These are phyloP conservation scores for Borovskyia barvae DNA, from an alignment of 208 protist species.

Conservation along the genomic window DNA sequence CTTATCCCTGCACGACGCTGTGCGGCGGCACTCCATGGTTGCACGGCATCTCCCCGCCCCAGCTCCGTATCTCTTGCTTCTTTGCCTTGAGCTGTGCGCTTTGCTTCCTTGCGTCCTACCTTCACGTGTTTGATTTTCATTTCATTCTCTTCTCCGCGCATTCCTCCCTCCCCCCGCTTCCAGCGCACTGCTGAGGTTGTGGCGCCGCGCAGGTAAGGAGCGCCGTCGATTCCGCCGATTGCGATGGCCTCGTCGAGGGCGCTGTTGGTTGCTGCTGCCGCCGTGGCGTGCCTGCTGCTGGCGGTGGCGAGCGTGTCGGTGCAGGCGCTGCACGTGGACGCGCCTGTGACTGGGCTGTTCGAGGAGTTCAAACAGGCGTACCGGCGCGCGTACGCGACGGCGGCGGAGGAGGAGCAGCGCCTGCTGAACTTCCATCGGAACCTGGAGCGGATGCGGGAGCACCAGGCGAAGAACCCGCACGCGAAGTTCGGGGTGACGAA, in stretches of 20 bases:
- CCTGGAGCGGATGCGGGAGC: conserved; percentile 21
- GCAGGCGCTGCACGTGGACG: conserved; percentile 14
- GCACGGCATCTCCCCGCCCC: too few relatives aligned
- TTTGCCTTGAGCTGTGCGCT: too few relatives aligned
- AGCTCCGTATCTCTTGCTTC: too few relatives aligned
- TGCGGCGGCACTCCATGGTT: too few relatives aligned
- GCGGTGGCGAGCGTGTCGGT: conserved; percentile 4
- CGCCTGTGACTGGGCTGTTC: conserved; percentile 23
- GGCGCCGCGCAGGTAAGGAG: background rate
- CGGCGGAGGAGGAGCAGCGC: conserved; percentile 33
- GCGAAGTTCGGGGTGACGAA: conserved; percentile 52
- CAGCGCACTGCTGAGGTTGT: background rate
- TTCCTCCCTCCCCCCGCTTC: background rate
- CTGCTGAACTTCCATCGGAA: conserved; percentile 42
- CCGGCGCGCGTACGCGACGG: conserved; percentile 29
- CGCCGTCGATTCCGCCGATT: background rate
- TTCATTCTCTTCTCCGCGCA: background rate
- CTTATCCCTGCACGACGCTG: too few relatives aligned
- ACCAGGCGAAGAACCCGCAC: conserved; percentile 47
- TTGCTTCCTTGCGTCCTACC: too few relatives aligned
- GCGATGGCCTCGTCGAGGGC: conserved; percentile 17
- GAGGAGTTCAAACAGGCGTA: conserved; percentile 43
- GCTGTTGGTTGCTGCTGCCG: conserved; percentile 10
- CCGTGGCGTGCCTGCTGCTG: conserved; percentile 25
- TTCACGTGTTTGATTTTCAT: too few relatives aligned